phyloP scores from a whole-genome alignment of 2,329 filamentous ascomycete genomes.

The Stachybotrys echinatus region DNA sequence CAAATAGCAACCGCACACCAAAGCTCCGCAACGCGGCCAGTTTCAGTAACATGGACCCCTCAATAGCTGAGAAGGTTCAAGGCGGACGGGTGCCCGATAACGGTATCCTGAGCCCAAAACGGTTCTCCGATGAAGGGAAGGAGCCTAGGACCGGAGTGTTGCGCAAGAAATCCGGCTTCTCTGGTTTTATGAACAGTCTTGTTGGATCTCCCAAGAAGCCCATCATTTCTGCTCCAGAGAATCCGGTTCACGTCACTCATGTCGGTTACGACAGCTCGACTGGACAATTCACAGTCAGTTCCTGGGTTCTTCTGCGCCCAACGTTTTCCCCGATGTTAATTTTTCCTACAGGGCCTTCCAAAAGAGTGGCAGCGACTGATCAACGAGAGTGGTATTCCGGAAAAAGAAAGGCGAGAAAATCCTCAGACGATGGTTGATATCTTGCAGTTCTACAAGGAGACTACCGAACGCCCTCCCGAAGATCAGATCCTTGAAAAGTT shows the following conservation, averaged over 20 bases:
- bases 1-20: slow-evolving; percentile 46
- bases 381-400: slow-evolving; percentile 91
- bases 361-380: slow-evolving; percentile 97
- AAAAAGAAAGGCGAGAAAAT: slow-evolving; percentile 92
- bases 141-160: slow-evolving; percentile 56
- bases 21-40: slow-evolving; percentile 61
- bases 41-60: slow-evolving; percentile 28
- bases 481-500: slow-evolving; percentile 96
- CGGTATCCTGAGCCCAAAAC: slow-evolving; percentile 52
- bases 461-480: slow-evolving; percentile 71
- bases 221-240: slow-evolving; percentile 94
- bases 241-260: slow-evolving; percentile 95
- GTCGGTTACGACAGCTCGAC: slow-evolving; percentile 96
- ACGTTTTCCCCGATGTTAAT: slow-evolving; percentile 13
- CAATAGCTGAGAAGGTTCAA: slow-evolving; percentile 29
- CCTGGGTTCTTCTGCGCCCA: slow-evolving; percentile 5
- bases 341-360: slow-evolving; percentile 67
- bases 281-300: slow-evolving; percentile 86
- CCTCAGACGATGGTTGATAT: slow-evolving; percentile 95
- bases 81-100: slow-evolving; percentile 28
- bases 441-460: slow-evolving; percentile 95
- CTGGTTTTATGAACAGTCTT: slow-evolving; percentile 77
- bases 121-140: slow-evolving; percentile 73
- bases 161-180: slow-evolving; percentile 85
- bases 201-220: slow-evolving; percentile 84